These are phyloP conservation scores for Erodium maritimum DNA, from an alignment of 345 rosid species.

Conservation along the genomic window DNA sequence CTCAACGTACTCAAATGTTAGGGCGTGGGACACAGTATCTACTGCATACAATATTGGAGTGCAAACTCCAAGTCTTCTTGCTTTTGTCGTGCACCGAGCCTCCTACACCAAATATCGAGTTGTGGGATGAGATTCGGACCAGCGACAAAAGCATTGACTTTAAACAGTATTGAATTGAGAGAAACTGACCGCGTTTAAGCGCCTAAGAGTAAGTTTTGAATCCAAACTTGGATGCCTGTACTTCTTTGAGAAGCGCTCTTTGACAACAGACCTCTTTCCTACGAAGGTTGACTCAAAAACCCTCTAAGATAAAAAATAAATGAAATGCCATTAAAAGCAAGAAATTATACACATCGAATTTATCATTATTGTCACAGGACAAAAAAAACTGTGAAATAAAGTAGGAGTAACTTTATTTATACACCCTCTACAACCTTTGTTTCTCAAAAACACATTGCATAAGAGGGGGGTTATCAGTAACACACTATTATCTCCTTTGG, in stretches of 20 bases:
- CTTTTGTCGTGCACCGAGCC: conserved; percentile 95
- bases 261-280: conserved; percentile 59
- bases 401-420: too few relatives aligned
- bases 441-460: too few relatives aligned
- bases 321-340: background rate
- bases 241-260: conserved; percentile 92
- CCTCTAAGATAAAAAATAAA: conserved; percentile 32
- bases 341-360: background rate
- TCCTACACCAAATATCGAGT: conserved; percentile 34
- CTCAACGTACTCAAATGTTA: conserved; percentile 77
- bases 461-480: too few relatives aligned
- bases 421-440: too few relatives aligned
- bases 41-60: conserved; percentile 73
- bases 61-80: conserved; percentile 70
- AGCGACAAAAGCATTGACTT: background rate
- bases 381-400: too few relatives aligned
- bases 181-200: conserved; percentile 72
- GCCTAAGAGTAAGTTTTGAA: conserved; percentile 70
- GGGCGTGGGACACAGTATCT: conserved; percentile 54
- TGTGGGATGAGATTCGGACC: background rate
- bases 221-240: conserved; percentile 87
- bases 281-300: conserved; percentile 71
- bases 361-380: background rate
- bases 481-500: too few relatives aligned
- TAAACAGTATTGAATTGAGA: background rate